Evolutionary conservation across 495 filamentous ascomycete species (phyloP).

Genomic region (Tetracladium marchalianum): DNA sequence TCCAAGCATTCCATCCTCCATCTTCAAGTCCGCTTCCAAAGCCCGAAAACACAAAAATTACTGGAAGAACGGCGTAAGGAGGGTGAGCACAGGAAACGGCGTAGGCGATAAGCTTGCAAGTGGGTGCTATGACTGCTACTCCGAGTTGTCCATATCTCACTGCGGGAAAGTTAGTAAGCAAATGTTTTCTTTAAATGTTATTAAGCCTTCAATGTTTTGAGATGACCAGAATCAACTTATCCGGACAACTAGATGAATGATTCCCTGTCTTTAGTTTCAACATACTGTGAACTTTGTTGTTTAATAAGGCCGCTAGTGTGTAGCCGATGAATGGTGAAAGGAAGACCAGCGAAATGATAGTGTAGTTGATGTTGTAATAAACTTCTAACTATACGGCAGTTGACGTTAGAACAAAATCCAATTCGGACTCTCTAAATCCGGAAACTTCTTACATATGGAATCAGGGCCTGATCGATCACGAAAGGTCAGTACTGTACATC

Average conservation of each 20-base stretch:
- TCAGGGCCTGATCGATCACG: constrained; percentile 40
- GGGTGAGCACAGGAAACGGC: constrained; percentile 60
- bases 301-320: constrained; percentile 64
- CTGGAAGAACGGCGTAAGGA: constrained; percentile 65
- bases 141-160: constrained; percentile 53
- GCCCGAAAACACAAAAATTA: constrained; percentile 61
- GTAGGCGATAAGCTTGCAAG: constrained; percentile 57
- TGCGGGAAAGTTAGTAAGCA: no score
- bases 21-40: constrained; percentile 64
- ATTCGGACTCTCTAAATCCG: no score
- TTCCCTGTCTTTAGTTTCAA: no score
- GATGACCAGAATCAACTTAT: no score
- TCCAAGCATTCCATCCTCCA: constrained; percentile 72
- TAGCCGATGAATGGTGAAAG: constrained; percentile 75
- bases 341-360: constrained; percentile 72
- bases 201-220: no score
- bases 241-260: no score
- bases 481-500: no score
- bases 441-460: constrained; percentile 38
- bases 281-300: constrained; percentile 45
- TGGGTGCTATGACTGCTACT: constrained; percentile 55
- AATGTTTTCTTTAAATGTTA: no score
- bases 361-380: constrained; percentile 65
- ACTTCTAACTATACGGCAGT: constrained; percentile 37
- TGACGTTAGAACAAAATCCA: background rate